Evolutionary conservation across 2,329 filamentous ascomycete species (phyloP), one percentile per base, ranked within the genome.

Genomic region (Byssoonygena ceratinophila): DNA sequence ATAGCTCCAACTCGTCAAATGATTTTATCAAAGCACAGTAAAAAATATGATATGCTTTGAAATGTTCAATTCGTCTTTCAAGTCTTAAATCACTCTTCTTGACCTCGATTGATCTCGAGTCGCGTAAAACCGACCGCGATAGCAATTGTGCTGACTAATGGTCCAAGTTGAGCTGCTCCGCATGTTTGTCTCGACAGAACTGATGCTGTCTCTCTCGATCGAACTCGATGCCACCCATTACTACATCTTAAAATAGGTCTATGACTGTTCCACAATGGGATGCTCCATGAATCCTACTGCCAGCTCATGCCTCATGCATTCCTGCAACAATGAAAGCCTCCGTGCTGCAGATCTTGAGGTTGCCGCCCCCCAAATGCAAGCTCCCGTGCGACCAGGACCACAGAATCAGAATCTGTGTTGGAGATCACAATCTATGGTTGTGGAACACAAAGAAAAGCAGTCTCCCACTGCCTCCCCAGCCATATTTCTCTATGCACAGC

Each of bases 41-140:
- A 31, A 29, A 16, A 51, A 54, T 51, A 51, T 46, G 34, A 54
- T 46, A 31, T 49, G 46, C 47, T 54, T 54, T 54, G 43, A 18
- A 43, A 50, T 16, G n/a, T 47, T 47, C 45, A 36, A 45, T 18
- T 4, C n/a, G n/a, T n/a, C n/a, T n/a, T n/a, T n/a, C n/a, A n/a
- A n/a, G n/a, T n/a, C n/a, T n/a, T n/a, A n/a, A n/a, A n/a, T n/a
- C n/a, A n/a, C n/a, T n/a, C n/a, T n/a, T n/a, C n/a, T n/a, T n/a
- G n/a, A n/a, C n/a, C n/a, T n/a, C n/a, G n/a, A n/a, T n/a, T n/a
- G n/a, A n/a, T n/a, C n/a, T n/a, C n/a, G n/a, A n/a, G n/a, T n/a
- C n/a, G n/a, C n/a, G n/a, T n/a, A n/a, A n/a, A n/a, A n/a, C n/a
- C n/a, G n/a, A n/a, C n/a, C n/a, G n/a, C n/a, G n/a, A n/a, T n/a